A percentile compares a stretch with the other conserved stretches of the same genome.
Conservation (phyloP, 768 basidiomycete genomes). For the Serendipita vermifera region DNA sequence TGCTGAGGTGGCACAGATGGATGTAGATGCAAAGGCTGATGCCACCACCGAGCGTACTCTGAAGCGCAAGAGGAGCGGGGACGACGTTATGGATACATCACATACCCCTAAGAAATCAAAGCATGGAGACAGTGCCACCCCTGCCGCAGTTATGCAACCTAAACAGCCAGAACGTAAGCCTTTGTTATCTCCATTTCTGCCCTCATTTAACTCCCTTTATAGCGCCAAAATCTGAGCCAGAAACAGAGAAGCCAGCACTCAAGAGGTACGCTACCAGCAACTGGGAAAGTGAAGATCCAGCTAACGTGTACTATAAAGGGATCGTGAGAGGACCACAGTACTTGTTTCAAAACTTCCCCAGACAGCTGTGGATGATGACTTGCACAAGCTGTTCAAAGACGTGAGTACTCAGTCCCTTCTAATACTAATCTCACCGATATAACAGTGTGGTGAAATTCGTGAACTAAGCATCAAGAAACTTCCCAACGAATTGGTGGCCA, state of each 20-base stretch:
- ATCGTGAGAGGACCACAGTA: conserved; percentile 89
- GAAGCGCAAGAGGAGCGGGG: conserved; percentile 19
- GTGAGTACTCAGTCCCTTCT: conserved; percentile 31
- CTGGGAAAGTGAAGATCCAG: neutral
- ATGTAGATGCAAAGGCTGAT: conserved; percentile 8
- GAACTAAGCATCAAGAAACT: conserved; percentile 69
- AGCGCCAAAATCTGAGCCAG: neutral
- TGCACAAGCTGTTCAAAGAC: conserved; percentile 72
- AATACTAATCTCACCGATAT: conserved; percentile 14
- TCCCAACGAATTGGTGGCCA: conserved; percentile 51
- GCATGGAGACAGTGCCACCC: too few relatives aligned
- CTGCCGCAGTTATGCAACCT: neutral
- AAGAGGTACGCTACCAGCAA: conserved; percentile 11
- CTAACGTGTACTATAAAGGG: conserved; percentile 37
- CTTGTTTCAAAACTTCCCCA: conserved; percentile 63
- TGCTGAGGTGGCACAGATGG: too few relatives aligned
- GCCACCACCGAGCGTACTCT: neutral
- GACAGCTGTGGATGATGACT: conserved; percentile 46
- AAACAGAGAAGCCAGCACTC: conserved; percentile 7
- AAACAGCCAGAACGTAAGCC: conserved; percentile 9
- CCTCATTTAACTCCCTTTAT: neutral
- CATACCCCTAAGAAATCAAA: conserved; percentile 2
- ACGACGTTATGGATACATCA: conserved; percentile 12
- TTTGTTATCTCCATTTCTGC: too few relatives aligned
- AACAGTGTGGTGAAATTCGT: conserved; percentile 77